Percentiles rank a stretch among this genome's conserved stretches.
These are phyloP conservation scores for Bertia moriformis DNA, from an alignment of 2,329 filamentous ascomycete species.

Conservation along the genomic window DNA sequence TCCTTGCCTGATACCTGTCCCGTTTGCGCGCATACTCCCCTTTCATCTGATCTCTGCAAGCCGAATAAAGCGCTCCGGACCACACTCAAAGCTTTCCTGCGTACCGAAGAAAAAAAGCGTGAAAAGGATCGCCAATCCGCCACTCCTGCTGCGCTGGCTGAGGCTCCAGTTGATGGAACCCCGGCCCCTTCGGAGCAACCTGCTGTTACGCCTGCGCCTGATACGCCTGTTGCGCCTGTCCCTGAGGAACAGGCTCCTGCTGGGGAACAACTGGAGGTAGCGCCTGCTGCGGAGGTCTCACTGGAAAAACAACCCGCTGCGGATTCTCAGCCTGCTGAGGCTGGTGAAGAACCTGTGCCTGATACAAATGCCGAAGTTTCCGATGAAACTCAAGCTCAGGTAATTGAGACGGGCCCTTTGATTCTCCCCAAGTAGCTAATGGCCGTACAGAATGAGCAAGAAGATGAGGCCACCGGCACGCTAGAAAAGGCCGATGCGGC, in stretches of 20 bases:
- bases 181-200: background rate
- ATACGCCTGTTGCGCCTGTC: background rate
- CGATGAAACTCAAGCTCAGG: no score
- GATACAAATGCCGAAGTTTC: no score
- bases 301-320: no score
- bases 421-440: no score
- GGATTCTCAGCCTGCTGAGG: no score
- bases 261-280: background rate
- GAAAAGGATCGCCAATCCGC: constrained; percentile 39
- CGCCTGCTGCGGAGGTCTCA: background rate
- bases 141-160: constrained; percentile 6
- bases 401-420: no score
- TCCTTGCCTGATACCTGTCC: constrained; percentile 69
- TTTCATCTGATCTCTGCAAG: constrained; percentile 74
- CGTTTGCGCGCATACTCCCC: constrained; percentile 80
- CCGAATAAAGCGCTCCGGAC: constrained; percentile 82
- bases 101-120: constrained; percentile 80
- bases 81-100: constrained; percentile 80
- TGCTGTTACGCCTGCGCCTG: background rate
- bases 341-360: no score
- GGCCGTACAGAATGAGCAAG: no score
- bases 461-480: no score
- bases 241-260: background rate
- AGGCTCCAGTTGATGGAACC: background rate
- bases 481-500: no score